Evolutionary conservation across 495 filamentous ascomycete genomes (phyloP), one percentile per base, ranked within the genome.

Genomic region (Thermochaetoides thermophila): DNA sequence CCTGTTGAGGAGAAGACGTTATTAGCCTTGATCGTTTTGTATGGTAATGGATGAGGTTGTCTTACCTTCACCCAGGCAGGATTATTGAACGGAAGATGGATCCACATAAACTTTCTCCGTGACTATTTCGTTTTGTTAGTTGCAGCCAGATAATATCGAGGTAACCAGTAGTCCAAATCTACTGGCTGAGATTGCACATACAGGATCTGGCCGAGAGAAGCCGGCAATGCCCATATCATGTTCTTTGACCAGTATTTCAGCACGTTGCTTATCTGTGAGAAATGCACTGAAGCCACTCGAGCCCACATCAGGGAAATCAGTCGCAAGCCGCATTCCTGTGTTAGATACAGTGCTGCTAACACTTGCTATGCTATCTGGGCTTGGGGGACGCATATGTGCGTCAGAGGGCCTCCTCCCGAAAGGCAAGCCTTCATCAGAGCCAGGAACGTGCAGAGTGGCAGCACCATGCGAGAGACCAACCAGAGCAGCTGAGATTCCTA

Each of bases 31-130:
- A n/a, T 44, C 29, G 18, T 41, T 45, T 3, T 42, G 41, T 4
- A 38, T 2, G 13, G 10, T 12, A 31, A 11, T n/a, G 1, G 5
- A 44, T 0, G 43, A 37, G 5, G 53, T 37, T 14, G 39, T 44
- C 16, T 34, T 45, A 66, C 63, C 45, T 68, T 71, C 9, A 78
- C 75, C 75, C 75, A 81, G 5, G 64, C 61, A 2, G 75, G 67
- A 48, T 78, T 73, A 3, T 69, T 79, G 38, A 68, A 79, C 0
- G 74, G 74, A 17, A 77, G 49, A 44, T 81, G 76, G 23, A 78
- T 68, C 76, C 75, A 81, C 34, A 70, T 61, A 22, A 78, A 64
- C 44, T 73, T 65, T 9, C 53, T 54, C 42, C n/a, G n/a, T n/a
- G n/a, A n/a, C n/a, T n/a, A n/a, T n/a, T n/a, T n/a, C n/a, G n/a